Evolutionary conservation across 2,329 filamentous ascomycete species (phyloP), one percentile per base, ranked within the genome.

Genomic region (Neopestalotiopsis sp.): DNA sequence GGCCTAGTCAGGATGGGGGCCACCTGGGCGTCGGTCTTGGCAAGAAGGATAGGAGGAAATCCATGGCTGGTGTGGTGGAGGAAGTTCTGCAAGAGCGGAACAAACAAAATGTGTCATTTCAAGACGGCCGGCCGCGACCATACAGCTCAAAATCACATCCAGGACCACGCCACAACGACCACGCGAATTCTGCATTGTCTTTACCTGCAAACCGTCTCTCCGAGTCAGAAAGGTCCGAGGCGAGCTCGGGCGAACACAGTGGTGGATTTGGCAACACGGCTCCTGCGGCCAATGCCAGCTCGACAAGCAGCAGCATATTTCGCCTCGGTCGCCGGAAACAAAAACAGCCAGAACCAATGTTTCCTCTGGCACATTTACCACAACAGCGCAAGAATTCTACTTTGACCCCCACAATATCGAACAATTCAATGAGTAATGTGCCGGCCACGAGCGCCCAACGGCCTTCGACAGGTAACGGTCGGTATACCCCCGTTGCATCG

Each of bases 201-300:
- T 84, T 92, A 24, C 89, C 91, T 12, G 83, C 89, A 38, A 87
- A 88, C 71, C 86, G 93, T 56, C 82, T 92, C 34, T 96, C 93
- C 4, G 95, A 98, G 76, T 98, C 95, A 1, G 97, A 94, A 2
- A 89, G 93, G 73, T 98, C 95, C 34, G 95, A 98, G 79, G 92
- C 89, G 59, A 97, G 93, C 81, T 93, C 91, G 17, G 89, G 86
- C 57, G 91, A 95, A 75, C 87, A 87, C 56, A 60, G 30, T 73
- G 84, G 84, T 56, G 82, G 89, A 64, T 88, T 88, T 79, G 86
- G 85, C 63, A 87, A 83, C 71, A 87, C 83, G 61, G 88, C 85
- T 66, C 90, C 85, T 59, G 90, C 89, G 6, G 91, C 90, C 12
- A 89, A 92, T 71, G 89, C 87, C 10, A 82, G 87, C 14, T 88